Conservation (phyloP, 768 basidiomycete genomes). For the Tylopilus sp. region DNA sequence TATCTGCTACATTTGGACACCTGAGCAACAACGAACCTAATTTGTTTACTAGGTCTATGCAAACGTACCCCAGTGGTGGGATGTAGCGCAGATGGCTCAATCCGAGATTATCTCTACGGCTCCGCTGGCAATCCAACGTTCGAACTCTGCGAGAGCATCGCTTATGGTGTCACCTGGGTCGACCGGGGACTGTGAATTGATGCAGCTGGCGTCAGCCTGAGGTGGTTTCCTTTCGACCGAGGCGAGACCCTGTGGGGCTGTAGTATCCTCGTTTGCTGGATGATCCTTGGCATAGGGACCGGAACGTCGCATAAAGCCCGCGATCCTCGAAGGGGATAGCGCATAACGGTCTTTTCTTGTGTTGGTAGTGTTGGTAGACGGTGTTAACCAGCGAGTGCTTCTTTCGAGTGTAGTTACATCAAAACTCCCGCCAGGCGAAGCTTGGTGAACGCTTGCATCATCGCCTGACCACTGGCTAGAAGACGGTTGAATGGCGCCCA, state of each 20-base stretch:
- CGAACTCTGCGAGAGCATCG: constrained; percentile 64
- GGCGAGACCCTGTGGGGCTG: background rate
- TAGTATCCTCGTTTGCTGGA: background rate
- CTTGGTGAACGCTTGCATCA: constrained; percentile 4
- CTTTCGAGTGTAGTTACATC: background rate
- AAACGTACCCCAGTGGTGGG: background rate
- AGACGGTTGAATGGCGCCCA: background rate
- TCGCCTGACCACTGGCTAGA: constrained; percentile 9
- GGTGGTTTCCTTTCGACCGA: background rate
- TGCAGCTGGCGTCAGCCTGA: background rate
- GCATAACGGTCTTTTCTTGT: constrained; percentile 7
- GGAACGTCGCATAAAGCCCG: constrained; percentile 17
- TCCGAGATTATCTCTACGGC: constrained; percentile 49
- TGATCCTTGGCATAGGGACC: background rate
- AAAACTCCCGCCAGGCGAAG: background rate
- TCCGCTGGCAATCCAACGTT: constrained; percentile 66
- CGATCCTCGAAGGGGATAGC: constrained; percentile 26
- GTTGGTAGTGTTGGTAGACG: background rate
- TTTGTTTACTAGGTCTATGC: background rate
- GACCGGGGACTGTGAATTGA: background rate
- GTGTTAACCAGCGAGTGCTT: background rate
- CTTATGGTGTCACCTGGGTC: constrained; percentile 13
- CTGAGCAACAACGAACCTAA: background rate
- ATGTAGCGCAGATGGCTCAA: constrained; percentile 1
- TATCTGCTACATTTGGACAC: background rate